A percentile compares a stretch with the other conserved stretches of the same genome.
These are phyloP conservation scores for Bruguiera hainesii DNA, from an alignment of 441 rosid species.

Conservation along the genomic window DNA sequence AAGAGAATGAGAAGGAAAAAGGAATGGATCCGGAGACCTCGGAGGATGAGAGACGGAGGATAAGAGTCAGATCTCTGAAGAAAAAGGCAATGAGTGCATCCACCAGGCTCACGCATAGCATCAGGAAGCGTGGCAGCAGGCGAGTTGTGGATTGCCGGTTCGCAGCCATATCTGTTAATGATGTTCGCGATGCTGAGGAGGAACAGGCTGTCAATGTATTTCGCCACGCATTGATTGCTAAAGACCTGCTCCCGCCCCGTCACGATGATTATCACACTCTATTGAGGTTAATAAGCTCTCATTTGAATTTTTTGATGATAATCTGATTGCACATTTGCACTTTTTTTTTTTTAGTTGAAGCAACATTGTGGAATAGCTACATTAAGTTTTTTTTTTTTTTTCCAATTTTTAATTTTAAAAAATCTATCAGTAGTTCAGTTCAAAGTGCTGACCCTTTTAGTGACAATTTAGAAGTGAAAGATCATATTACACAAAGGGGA, in stretches of 20 bases:
- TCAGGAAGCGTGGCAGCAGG: constrained; percentile 65
- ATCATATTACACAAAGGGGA: no score
- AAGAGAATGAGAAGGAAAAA: constrained; percentile 43
- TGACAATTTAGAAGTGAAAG: no score
- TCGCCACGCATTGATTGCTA: constrained; percentile 57
- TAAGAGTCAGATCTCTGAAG: constrained; percentile 53
- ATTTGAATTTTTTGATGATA: not conserved
- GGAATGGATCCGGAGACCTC: constrained; percentile 50
- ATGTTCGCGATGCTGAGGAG: constrained; percentile 47
- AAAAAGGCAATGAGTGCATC: constrained; percentile 85
- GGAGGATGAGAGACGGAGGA: constrained; percentile 68
- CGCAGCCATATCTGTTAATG: constrained; percentile 56
- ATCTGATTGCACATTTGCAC: no score
- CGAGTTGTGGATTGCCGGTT: constrained; percentile 61
- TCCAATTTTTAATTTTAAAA: no score
- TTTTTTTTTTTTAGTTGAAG: no score
- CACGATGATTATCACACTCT: constrained; percentile 88
- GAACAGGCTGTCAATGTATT: constrained; percentile 63
- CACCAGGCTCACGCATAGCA: constrained; percentile 54
- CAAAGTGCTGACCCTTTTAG: no score
- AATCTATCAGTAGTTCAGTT: no score
- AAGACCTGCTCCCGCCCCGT: constrained; percentile 64
- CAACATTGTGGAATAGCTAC: no score
- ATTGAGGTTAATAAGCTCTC: constrained; percentile 50
- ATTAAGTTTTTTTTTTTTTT: no score